A percentile compares a stretch with the other conserved stretches of the same genome.
These are phyloP conservation scores for Entelexis sorbosivorans DNA, from an alignment of 1,139 yeast genomes.

Conservation along the genomic window DNA sequence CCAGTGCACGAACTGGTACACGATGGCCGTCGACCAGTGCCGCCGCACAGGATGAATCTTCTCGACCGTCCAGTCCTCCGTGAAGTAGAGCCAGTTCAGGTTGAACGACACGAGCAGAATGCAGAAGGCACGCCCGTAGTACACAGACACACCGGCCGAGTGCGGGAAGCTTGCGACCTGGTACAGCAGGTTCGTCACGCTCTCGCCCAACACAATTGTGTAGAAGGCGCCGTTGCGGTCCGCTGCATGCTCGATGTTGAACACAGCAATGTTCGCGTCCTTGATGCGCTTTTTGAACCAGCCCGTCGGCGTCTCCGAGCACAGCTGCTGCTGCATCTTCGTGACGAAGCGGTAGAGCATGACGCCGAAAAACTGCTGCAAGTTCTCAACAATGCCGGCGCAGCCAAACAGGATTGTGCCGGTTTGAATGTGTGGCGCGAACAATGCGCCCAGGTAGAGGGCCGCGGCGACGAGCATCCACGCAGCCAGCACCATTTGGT, in stretches of 20 bases:
- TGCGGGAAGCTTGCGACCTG: background rate
- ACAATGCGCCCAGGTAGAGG: conserved; percentile 9
- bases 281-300: background rate
- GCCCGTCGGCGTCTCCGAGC: background rate
- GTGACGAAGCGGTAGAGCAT: background rate
- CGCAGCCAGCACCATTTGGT: background rate
- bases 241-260: conserved; percentile 9
- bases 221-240: conserved; percentile 9
- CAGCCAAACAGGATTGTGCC: conserved; percentile 8
- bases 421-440: conserved; percentile 2
- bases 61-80: conserved; percentile 6
- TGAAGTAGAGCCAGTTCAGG: conserved; percentile 11
- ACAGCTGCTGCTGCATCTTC: background rate
- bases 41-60: conserved; percentile 10
- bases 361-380: background rate
- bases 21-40: conserved; percentile 3
- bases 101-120: conserved; percentile 7
- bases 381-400: conserved; percentile 9
- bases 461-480: conserved; percentile 6
- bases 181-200: conserved; percentile 8
- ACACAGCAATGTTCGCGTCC: background rate
- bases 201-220: conserved; percentile 13
- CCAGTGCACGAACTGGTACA: conserved; percentile 9
- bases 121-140: conserved; percentile 11
- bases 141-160: conserved; percentile 8